Base-by-base conservation (phyloP, 2,329 filamentous ascomycete species). In the Apiospora aurea region DNA sequence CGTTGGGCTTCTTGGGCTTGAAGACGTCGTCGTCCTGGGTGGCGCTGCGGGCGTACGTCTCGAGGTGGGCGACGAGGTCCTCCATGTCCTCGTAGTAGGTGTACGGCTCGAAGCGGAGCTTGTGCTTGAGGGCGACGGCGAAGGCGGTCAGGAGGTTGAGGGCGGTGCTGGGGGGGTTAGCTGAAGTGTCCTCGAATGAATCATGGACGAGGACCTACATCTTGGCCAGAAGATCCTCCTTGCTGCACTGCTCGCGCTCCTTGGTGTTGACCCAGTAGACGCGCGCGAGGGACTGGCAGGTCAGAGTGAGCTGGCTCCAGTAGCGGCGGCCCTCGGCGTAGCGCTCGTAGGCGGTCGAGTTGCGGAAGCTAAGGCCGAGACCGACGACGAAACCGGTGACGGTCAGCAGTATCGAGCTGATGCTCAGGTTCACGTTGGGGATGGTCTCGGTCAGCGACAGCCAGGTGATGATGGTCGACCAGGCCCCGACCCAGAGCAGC, bases 41-140 rank as follows among this genome's bases (percentile, higher is more conserved):
- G 43, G 43, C 13, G 72, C 85, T 93, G 77, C 94, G 94, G 0
- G 93, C 95, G 75, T 16, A 93, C 88, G 80, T 94, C 91, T 94
- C 88, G 43, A 97, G 86, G 78, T 95, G 91, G 21, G 88, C 87
- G 41, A 95, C 87, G 18, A 95, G 85, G 26, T 91, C 88, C 49
- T 88, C 83, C 6, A 97, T 85, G 77, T 96, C 94, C 1, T 91
- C 88, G 80, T 96, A 96, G 70, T 92, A 88, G 47, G 91, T 90
- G 77, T 93, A 94, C 1, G 94, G 94, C 80, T 97, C 94, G 80
- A 96, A 96, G 44, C 94, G 93, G 44, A 97, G 88, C 77, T 91
- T 92, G 82, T 96, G 94, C 83, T 96, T 96, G 72, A 97, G 85
- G 1, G 94, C 84, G 24, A 93, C 86, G n/a, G 93, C 88, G 77